These are phyloP conservation scores for Catharanthus roseus DNA, from an alignment of 257 asterid genomes.

Conservation along the genomic window DNA sequence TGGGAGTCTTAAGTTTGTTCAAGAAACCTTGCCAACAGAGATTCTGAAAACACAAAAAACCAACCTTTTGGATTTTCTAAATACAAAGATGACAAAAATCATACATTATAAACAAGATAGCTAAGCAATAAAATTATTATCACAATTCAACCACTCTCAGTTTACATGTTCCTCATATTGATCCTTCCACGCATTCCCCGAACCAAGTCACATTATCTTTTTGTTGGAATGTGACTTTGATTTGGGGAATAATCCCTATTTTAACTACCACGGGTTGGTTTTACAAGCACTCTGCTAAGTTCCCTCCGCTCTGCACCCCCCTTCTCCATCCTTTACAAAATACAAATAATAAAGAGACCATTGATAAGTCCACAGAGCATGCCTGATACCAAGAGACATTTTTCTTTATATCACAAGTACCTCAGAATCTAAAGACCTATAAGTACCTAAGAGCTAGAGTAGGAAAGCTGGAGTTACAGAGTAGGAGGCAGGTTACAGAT, in stretches of 20 bases:
- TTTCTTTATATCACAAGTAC: background rate
- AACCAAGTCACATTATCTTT: background rate
- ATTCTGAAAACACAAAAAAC: background rate
- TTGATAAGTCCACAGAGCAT: no score
- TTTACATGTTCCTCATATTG: background rate
- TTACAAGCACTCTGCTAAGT: no score
- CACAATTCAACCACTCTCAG: background rate
- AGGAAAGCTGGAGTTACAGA: background rate
- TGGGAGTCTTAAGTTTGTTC: conserved; percentile 48
- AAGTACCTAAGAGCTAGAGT: background rate
- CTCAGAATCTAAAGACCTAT: background rate
- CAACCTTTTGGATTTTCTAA: background rate
- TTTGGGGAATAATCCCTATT: no score
- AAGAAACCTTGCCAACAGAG: conserved; percentile 43
- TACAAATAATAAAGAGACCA: background rate
- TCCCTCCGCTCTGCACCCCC: background rate
- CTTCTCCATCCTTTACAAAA: background rate
- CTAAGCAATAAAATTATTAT: background rate
- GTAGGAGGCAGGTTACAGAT: background rate
- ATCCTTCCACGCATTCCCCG: background rate
- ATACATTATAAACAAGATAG: background rate
- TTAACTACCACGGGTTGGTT: background rate
- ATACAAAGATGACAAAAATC: background rate
- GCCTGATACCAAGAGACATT: background rate
- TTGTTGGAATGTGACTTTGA: no score